Base-by-base conservation (phyloP, 2,329 filamentous ascomycete species). In the Cephalotrichum gorgonifer region DNA sequence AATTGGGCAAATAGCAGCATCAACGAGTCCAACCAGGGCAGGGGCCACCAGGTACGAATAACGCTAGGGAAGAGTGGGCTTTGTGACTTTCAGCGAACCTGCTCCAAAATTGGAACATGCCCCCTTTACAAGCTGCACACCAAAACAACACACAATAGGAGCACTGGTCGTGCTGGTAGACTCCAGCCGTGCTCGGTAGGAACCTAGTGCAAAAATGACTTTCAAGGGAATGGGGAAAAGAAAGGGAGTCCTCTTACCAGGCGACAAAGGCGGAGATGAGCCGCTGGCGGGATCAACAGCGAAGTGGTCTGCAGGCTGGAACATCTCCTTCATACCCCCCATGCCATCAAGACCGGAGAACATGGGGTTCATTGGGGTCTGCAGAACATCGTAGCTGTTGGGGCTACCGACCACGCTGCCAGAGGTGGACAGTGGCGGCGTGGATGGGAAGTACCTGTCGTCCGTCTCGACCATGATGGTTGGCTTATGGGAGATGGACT, bases 361-460 rank as follows among this genome's bases (percentile, higher is more conserved):
- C 70, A 83, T 79, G 54, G 83, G 83, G 68, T 88, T 87, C 64
- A 90, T 73, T 2, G 89, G 88, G n/a, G 88, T 94, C 54, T 86
- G 83, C 51, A 94, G 68, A 54, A 88, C 71, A 54, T 89, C 87
- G 62, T 76, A 84, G 65, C 77, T 84, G 54, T 85, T 85, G 47
- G 91, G 88, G 75, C 88, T 95, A 71, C 87, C 88, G 60, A 88
- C 85, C 50, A 79, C 82, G 73, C 89, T 95, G 56, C 86, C 85
- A 27, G 88, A 85, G 3, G 86, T 83, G 23, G 90, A 95, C 58
- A 96, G 76, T 43, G 89, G 86, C 44, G 90, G 90, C 20, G 90
- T 96, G 7, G 88, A 83, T 30, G 90, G 90, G 61, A 87, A 88
- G 67, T 83, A 86, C 55, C 81, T 76, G 57, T 84, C 79, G 57